Conservation (phyloP, 83 land plant species). For the Picea engelmannii region DNA sequence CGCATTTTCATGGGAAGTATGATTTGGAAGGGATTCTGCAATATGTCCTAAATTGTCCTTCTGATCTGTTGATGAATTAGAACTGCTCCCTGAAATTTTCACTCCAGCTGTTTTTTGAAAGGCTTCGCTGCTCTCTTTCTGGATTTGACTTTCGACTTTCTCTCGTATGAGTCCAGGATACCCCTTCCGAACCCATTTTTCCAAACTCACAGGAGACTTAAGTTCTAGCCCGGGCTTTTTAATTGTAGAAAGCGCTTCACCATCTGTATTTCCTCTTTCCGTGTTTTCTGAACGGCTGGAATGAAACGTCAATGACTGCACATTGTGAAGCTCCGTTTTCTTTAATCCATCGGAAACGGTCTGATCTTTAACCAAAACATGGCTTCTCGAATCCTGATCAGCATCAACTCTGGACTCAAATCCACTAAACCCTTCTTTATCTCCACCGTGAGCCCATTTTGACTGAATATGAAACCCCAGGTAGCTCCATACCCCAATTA, state of each 20-base stretch:
- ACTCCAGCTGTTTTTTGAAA: background rate
- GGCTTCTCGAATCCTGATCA: slow-evolving; percentile 15
- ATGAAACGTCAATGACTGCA: background rate
- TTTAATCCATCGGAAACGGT: background rate
- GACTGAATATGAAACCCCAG: slow-evolving; percentile 82
- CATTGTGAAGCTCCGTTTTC: background rate
- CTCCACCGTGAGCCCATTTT: slow-evolving; percentile 61
- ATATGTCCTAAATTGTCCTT: background rate
- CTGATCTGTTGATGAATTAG: background rate
- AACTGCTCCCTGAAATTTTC: background rate
- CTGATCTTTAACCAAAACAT: slow-evolving; percentile 1
- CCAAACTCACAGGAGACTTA: background rate
- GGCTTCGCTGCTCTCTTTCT: background rate
- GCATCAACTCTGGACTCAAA: slow-evolving; percentile 17
- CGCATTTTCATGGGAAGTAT: background rate
- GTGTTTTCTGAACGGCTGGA: background rate
- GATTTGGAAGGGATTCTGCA: slow-evolving; percentile 11
- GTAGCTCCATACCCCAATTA: slow-evolving; percentile 83
- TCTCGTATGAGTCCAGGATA: background rate
- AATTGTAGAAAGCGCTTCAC: background rate
- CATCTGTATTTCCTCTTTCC: background rate
- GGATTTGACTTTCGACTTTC: background rate
- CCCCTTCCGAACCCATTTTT: slow-evolving; percentile 12
- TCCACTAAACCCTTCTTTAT: slow-evolving; percentile 35
- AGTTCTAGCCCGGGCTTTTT: background rate